Conservation (phyloP, 495 filamentous ascomycete species). For the Venustampulla echinocandica region DNA sequence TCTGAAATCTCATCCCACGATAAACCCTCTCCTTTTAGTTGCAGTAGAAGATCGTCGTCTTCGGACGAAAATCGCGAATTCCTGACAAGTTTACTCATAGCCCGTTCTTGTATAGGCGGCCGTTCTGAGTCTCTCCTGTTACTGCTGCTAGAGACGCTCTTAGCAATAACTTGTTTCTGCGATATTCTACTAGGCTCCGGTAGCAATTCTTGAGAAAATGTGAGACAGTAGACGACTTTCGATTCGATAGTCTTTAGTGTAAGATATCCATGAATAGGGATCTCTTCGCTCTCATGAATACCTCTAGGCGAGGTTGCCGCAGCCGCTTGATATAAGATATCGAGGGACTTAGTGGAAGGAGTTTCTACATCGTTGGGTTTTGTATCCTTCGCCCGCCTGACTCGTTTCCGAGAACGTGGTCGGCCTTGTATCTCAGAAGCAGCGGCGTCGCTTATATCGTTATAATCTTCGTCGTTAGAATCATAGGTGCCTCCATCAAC, state of each 20-base stretch:
- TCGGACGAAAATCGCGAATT: constrained; percentile 4
- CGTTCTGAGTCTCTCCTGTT: constrained; percentile 11
- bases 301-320: constrained; percentile 9
- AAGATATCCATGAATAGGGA: constrained; percentile 17
- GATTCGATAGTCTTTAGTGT: constrained; percentile 16
- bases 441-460: constrained; percentile 8
- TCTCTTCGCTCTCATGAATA: constrained; percentile 18
- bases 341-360: constrained; percentile 7
- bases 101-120: constrained; percentile 4
- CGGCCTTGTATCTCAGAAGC: constrained; percentile 2
- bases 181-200: not conserved
- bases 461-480: constrained; percentile 19
- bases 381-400: constrained; percentile 8
- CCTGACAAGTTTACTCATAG: constrained; percentile 7
- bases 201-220: constrained; percentile 20
- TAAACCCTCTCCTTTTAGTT: constrained; percentile 12
- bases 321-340: constrained; percentile 15
- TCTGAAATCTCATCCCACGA: constrained; percentile 19
- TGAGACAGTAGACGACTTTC: constrained; percentile 20
- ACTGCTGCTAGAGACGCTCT: constrained; percentile 1
- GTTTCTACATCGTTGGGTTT: constrained; percentile 8
- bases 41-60: constrained; percentile 13
- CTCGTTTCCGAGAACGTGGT: constrained; percentile 15
- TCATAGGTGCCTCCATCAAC: constrained; percentile 12
- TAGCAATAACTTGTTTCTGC: constrained; percentile 3